These are phyloP conservation scores for Pleurotus giganteus DNA, from an alignment of 768 basidiomycete genomes.

Conservation along the genomic window DNA sequence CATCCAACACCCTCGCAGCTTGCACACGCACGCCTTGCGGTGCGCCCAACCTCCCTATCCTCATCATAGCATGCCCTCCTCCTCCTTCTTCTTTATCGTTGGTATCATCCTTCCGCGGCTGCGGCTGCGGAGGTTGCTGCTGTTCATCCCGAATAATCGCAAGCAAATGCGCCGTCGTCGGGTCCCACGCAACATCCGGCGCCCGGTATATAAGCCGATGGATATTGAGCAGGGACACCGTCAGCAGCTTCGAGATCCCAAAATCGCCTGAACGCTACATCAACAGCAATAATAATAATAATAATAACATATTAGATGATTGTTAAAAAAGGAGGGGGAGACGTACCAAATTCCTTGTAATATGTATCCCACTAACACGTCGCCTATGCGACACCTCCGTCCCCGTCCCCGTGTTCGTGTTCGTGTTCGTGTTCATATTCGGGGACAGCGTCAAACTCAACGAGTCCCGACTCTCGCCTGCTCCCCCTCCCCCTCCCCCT, in stretches of 20 bases:
- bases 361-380: conserved; percentile 85
- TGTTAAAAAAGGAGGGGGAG: background rate
- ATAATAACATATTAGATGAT: background rate
- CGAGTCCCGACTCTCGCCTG: conserved; percentile 24
- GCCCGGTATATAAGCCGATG: conserved; percentile 83
- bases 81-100: too few relatives aligned
- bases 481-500: conserved; percentile 45
- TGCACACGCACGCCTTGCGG: conserved; percentile 83
- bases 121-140: too few relatives aligned
- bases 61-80: too few relatives aligned
- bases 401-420: too few relatives aligned
- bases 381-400: conserved; percentile 52
- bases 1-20: conserved; percentile 84
- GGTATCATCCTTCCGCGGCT: too few relatives aligned
- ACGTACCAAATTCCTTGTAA: conserved; percentile 74
- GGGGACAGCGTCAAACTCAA: conserved; percentile 40
- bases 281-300: background rate
- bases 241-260: conserved; percentile 84
- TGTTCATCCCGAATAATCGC: conserved; percentile 66
- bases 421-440: conserved; percentile 12
- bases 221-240: conserved; percentile 79
- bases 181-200: conserved; percentile 82
- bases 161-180: conserved; percentile 78
- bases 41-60: conserved; percentile 43
- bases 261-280: conserved; percentile 85